These are phyloP conservation scores for Neonothopanus nambi DNA, from an alignment of 1,284 basidiomycete species.

Conservation along the genomic window DNA sequence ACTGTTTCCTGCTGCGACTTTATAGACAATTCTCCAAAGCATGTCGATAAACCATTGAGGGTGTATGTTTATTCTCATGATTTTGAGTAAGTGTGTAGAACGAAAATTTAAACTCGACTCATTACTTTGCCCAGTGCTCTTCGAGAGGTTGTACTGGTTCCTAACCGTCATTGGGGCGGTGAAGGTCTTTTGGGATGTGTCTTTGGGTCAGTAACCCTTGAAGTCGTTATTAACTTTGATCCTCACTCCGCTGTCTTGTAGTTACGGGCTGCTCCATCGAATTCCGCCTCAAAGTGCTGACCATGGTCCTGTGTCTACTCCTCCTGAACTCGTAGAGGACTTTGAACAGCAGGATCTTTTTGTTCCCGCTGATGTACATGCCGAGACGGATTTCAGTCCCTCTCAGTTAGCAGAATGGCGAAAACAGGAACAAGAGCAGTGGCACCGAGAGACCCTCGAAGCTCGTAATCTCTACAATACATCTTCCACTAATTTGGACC, in stretches of 20 bases:
- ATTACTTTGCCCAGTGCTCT: constrained; percentile 60
- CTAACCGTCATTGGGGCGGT: constrained; percentile 95
- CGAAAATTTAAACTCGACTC: neutral
- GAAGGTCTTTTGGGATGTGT: constrained; percentile 93
- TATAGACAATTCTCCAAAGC: constrained; percentile 45
- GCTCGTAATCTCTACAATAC: constrained; percentile 21
- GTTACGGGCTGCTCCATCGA: constrained; percentile 85
- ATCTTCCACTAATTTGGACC: constrained; percentile 20
- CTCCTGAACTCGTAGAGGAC: constrained; percentile 52
- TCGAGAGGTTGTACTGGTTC: constrained; percentile 88
- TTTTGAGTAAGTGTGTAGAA: constrained; percentile 75
- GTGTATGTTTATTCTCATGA: constrained; percentile 98
- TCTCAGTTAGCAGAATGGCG: constrained; percentile 36
- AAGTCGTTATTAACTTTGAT: constrained; percentile 8
- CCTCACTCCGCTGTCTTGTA: constrained; percentile 25
- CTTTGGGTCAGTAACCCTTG: constrained; percentile 68
- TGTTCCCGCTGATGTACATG: constrained; percentile 64
- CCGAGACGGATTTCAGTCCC: constrained; percentile 33
- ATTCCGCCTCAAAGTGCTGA: constrained; percentile 73
- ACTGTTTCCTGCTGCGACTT: neutral
- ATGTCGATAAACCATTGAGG: constrained; percentile 89
- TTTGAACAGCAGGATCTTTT: constrained; percentile 67
- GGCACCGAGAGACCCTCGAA: constrained; percentile 34
- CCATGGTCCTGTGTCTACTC: constrained; percentile 51
- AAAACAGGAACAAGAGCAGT: constrained; percentile 42